Percentiles rank a stretch among this genome's conserved stretches.
phyloP scores from a whole-genome alignment of 176 grass and related monocot species.

The Lolium perenne region DNA sequence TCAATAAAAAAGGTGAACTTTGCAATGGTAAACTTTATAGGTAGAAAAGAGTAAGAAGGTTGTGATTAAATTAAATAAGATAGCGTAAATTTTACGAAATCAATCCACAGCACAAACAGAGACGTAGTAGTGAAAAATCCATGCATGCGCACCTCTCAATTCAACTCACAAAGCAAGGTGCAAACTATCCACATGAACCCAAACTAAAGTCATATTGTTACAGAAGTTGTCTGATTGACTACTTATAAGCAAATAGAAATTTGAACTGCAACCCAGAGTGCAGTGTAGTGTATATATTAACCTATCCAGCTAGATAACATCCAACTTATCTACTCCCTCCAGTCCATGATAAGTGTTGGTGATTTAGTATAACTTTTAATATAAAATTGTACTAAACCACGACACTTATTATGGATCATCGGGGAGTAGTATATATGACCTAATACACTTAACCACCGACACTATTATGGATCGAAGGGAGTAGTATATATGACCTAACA shows the following conservation, averaged over 20 bases:
- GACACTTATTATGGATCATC: no score
- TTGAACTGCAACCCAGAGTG: background rate
- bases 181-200: conserved; percentile 11
- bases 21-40: background rate
- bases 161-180: background rate
- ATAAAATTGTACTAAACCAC: no score
- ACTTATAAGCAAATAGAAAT: background rate
- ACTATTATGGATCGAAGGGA: no score
- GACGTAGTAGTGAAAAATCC: background rate
- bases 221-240: background rate
- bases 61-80: background rate
- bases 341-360: no score
- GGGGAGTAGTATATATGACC: no score
- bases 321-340: background rate
- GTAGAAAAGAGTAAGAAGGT: background rate
- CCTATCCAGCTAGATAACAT: conserved; percentile 23
- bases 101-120: background rate
- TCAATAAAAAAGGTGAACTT: background rate
- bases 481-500: background rate
- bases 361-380: no score
- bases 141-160: background rate
- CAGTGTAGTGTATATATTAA: background rate
- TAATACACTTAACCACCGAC: no score
- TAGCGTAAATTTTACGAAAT: background rate
- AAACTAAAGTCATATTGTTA: background rate